Conservation (phyloP, 148 eudicot genomes). For the Chenopodium album region DNA sequence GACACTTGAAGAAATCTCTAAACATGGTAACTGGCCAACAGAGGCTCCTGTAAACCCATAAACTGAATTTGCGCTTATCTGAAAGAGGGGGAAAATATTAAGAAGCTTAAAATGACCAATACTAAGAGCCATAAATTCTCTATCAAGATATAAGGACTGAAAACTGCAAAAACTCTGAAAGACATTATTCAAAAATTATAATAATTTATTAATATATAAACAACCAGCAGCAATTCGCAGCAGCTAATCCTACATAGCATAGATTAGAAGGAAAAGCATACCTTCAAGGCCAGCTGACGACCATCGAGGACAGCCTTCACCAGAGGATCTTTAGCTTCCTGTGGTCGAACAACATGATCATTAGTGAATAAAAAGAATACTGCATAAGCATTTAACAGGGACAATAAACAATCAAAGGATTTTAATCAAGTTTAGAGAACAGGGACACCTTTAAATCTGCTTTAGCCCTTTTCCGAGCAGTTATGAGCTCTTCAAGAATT, state of each 20-base stretch:
- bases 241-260: constrained; percentile 1
- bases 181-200: constrained; percentile 10
- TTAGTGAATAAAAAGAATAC: constrained; percentile 14
- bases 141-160: background rate
- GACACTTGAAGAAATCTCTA: constrained; percentile 98
- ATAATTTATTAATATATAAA: too few species aligned
- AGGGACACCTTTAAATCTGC: constrained; percentile 84
- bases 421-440: background rate
- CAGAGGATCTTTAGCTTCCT: constrained; percentile 99
- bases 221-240: background rate
- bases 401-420: constrained; percentile 8
- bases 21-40: constrained; percentile 88
- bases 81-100: constrained; percentile 22
- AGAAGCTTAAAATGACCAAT: background rate
- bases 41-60: constrained; percentile 99
- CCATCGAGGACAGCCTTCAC: constrained; percentile 98
- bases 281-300: constrained; percentile 98
- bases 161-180: background rate
- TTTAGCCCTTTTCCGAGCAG: constrained; percentile 98
- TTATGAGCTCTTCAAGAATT: constrained; percentile 95
- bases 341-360: constrained; percentile 21
- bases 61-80: constrained; percentile 99
- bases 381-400: constrained; percentile 11
- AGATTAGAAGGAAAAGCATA: constrained; percentile 14
- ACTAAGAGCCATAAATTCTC: background rate